Percentiles rank a stretch among this genome's conserved stretches.
Conservation (phyloP, 352 stramenopile species). For the Blastocystis sp. region DNA sequence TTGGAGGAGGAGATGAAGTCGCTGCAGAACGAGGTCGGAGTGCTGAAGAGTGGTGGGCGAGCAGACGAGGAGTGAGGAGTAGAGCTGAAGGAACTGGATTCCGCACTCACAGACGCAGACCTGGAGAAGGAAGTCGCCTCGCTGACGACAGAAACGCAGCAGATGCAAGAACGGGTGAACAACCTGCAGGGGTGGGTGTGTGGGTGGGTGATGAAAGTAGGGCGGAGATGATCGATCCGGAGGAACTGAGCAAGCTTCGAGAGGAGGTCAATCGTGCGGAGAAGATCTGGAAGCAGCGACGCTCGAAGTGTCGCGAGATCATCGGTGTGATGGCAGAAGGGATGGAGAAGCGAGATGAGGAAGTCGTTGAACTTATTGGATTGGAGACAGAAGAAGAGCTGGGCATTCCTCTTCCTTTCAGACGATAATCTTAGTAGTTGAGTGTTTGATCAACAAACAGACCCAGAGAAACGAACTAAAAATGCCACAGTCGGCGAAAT, state of each 20-base stretch:
- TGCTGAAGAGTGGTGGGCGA: not conserved
- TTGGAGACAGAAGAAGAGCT: slow-evolving; percentile 51
- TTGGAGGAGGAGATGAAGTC: not conserved
- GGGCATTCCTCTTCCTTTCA: slow-evolving; percentile 45
- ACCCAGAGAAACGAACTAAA: not conserved
- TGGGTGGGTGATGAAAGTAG: not conserved
- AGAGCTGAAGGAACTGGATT: slow-evolving; percentile 54
- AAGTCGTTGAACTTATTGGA: slow-evolving; percentile 27
- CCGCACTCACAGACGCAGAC: slow-evolving; percentile 1
- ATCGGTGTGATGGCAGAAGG: slow-evolving; percentile 16
- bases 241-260: not conserved
- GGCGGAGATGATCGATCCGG: slow-evolving; percentile 37
- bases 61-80: not conserved
- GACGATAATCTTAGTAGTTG: not conserved
- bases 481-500: slow-evolving; percentile 30
- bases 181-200: not conserved
- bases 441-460: not conserved
- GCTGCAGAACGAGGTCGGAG: not conserved
- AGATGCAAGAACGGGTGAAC: slow-evolving; percentile 18
- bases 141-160: not conserved
- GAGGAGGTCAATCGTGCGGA: not conserved
- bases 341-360: slow-evolving; percentile 17
- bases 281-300: slow-evolving; percentile 53
- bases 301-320: slow-evolving; percentile 25
- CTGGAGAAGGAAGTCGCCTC: slow-evolving; percentile 26